Percentiles rank a stretch among this genome's conserved stretches.
Conservation (phyloP, 805 yeast species). For the Candida pini region DNA sequence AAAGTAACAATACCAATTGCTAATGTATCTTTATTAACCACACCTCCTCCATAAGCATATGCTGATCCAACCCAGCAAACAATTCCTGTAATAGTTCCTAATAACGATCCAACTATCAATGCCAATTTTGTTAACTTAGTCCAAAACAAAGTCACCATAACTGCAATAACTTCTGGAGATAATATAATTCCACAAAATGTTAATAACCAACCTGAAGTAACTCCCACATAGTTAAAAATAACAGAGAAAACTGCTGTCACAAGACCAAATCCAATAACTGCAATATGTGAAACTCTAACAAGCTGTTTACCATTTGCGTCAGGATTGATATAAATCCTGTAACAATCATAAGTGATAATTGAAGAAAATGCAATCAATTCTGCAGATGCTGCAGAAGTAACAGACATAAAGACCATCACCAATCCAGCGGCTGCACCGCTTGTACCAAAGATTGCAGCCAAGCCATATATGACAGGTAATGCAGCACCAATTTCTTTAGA, state of each 20-base stretch:
- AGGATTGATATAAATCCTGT: slow-evolving; percentile 35
- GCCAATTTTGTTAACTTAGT: slow-evolving; percentile 21
- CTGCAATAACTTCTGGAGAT: slow-evolving; percentile 32
- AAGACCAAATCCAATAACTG: slow-evolving; percentile 38
- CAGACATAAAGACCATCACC: slow-evolving; percentile 37
- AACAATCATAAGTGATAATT: slow-evolving; percentile 35
- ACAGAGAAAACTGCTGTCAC: slow-evolving; percentile 33
- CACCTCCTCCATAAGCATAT: slow-evolving; percentile 19
- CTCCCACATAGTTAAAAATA: slow-evolving; percentile 36
- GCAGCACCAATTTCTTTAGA: slow-evolving; percentile 35
- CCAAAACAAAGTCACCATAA: slow-evolving; percentile 34
- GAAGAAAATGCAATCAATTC: slow-evolving; percentile 38
- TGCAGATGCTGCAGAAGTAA: slow-evolving; percentile 38
- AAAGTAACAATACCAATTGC: slow-evolving; percentile 18
- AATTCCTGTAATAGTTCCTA: slow-evolving; percentile 49
- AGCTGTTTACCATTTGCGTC: slow-evolving; percentile 33
- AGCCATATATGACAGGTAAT: slow-evolving; percentile 32
- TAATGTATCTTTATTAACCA: slow-evolving; percentile 23
- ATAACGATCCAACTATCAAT: slow-evolving; percentile 36
- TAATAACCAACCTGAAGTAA: slow-evolving; percentile 36
- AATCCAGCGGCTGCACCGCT: slow-evolving; percentile 37
- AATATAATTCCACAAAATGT: slow-evolving; percentile 35
- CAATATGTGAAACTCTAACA: slow-evolving; percentile 29
- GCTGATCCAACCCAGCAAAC: slow-evolving; percentile 37
- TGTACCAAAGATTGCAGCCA: slow-evolving; percentile 32